Percentiles rank a stretch among this genome's conserved stretches.
Evolutionary conservation across 2,329 filamentous ascomycete species (phyloP).

Genomic region (Colletotrichum liaoningense): DNA sequence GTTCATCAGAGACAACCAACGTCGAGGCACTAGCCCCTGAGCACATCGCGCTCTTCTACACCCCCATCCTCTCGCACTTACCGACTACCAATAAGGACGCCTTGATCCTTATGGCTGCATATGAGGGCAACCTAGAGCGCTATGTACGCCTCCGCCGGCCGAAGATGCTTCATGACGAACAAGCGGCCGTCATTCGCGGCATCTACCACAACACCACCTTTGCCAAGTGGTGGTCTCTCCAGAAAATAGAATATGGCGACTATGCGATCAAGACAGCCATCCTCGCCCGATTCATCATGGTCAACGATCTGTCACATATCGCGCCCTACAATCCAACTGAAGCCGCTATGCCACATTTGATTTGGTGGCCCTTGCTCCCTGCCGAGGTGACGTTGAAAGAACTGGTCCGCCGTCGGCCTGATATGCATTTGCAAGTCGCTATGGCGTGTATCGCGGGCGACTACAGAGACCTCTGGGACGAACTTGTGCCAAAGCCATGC

Average conservation of each 20-base stretch:
- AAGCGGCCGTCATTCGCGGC: constrained; percentile 44
- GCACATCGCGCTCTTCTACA: constrained; percentile 38
- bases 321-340: not conserved
- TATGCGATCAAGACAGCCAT: constrained; percentile 35
- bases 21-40: constrained; percentile 13
- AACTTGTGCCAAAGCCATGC: not conserved
- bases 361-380: constrained; percentile 22
- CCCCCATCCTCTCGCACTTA: constrained; percentile 48
- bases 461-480: constrained; percentile 1
- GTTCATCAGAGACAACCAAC: constrained; percentile 28
- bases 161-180: constrained; percentile 40
- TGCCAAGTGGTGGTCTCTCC: constrained; percentile 45
- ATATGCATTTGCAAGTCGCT: not conserved
- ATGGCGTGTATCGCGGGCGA: constrained; percentile 11
- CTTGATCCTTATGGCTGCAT: constrained; percentile 51
- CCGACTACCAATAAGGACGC: constrained; percentile 50
- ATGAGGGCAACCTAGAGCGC: constrained; percentile 51
- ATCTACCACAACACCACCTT: constrained; percentile 52
- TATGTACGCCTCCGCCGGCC: constrained; percentile 49
- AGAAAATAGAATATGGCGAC: not conserved
- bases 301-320: constrained; percentile 41
- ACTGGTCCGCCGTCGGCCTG: constrained; percentile 6
- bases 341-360: constrained; percentile 1
- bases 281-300: constrained; percentile 43
- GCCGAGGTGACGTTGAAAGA: not conserved